phyloP scores from a whole-genome alignment of 192 early-diverging fungal species.

The Helicostylum pulchrum region DNA sequence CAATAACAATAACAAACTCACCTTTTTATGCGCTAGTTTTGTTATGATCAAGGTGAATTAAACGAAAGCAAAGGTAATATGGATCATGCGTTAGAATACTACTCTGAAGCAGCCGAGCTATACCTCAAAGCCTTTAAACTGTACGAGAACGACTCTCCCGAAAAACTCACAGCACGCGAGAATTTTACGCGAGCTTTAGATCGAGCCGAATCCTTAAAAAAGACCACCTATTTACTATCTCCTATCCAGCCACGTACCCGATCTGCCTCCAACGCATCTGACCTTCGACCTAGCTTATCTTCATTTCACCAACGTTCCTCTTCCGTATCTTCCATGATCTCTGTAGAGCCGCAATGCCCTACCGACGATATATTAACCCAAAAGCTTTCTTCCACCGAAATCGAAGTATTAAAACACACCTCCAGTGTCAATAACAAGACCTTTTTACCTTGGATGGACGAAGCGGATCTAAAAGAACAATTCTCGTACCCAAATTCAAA shows the following conservation, averaged over 20 bases:
- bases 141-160: constrained; percentile 4
- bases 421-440: constrained; percentile 69
- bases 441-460: constrained; percentile 71
- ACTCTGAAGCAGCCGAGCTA: constrained; percentile 44
- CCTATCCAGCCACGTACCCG: not conserved
- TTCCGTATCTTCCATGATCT: not conserved
- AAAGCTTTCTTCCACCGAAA: constrained; percentile 45
- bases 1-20: too few relatives aligned
- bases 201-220: constrained; percentile 48
- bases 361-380: constrained; percentile 21
- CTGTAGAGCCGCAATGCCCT: not conserved
- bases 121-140: constrained; percentile 48
- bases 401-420: constrained; percentile 60
- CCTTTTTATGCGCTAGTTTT: constrained; percentile 16
- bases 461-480: constrained; percentile 57
- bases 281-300: not conserved
- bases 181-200: constrained; percentile 35
- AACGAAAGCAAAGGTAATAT: constrained; percentile 38
- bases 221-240: not conserved
- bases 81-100: constrained; percentile 50
- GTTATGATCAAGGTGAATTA: constrained; percentile 22
- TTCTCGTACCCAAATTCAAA: constrained; percentile 51
- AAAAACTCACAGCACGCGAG: constrained; percentile 17
- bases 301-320: not conserved
- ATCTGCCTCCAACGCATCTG: constrained; percentile 4